These are phyloP conservation scores for Cucumis sativus DNA, from an alignment of 306 rosid genomes.

Conservation along the genomic window DNA sequence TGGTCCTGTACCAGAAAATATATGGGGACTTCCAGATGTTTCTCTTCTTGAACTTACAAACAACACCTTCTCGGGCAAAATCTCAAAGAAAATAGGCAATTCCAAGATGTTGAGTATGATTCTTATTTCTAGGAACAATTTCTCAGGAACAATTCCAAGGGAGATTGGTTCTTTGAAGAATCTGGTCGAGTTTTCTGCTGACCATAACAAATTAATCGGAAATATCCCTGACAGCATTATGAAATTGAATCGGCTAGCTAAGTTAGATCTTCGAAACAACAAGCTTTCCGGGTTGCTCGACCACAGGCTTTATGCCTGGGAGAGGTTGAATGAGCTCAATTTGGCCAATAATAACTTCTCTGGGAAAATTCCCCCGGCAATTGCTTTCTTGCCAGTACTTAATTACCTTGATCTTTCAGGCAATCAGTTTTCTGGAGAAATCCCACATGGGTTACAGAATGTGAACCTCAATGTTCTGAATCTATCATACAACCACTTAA, in stretches of 20 bases:
- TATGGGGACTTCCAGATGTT: conserved; percentile 76
- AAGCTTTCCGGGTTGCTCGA: conserved; percentile 55
- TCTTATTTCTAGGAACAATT: conserved; percentile 42
- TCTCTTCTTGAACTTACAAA: conserved; percentile 43
- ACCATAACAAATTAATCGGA: conserved; percentile 40
- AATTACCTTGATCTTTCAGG: conserved; percentile 76
- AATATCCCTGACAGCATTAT: conserved; percentile 40
- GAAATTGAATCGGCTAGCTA: conserved; percentile 48
- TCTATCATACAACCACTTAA: conserved; percentile 49
- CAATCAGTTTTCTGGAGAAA: conserved; percentile 49
- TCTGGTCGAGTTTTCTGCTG: conserved; percentile 46
- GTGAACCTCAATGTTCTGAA: conserved; percentile 68
- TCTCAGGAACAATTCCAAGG: conserved; percentile 56
- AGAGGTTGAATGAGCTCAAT: conserved; percentile 66
- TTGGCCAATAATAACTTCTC: conserved; percentile 49
- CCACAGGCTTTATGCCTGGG: conserved; percentile 27
- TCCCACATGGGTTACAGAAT: conserved; percentile 55
- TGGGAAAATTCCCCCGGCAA: conserved; percentile 53
- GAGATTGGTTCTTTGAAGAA: conserved; percentile 52
- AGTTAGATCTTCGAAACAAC: conserved; percentile 60
- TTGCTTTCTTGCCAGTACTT: conserved; percentile 46
- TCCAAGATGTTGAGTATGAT: conserved; percentile 47
- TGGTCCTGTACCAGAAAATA: conserved; percentile 55
- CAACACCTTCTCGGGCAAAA: conserved; percentile 50
- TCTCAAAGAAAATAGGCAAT: conserved; percentile 45